phyloP scores from a whole-genome alignment of 352 stramenopile species.

The Globisporangium camurandrum region DNA sequence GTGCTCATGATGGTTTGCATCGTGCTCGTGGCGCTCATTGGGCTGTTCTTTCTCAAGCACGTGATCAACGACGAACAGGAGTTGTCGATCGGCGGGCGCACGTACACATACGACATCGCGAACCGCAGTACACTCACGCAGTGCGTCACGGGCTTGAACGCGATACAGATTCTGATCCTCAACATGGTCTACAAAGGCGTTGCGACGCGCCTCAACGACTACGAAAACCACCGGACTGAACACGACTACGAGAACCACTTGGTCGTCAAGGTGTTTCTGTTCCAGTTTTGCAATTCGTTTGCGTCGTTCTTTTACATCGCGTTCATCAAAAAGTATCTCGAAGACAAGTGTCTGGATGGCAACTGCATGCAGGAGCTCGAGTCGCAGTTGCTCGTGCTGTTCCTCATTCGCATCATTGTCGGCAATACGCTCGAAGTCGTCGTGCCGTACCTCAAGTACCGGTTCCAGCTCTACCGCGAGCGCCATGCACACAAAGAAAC shows the following conservation, averaged over 20 bases:
- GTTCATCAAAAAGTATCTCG: conserved; percentile 46
- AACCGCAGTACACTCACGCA: conserved; percentile 40
- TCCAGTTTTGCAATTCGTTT: conserved; percentile 97
- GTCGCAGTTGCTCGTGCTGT: conserved; percentile 88
- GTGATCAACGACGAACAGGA: conserved; percentile 47
- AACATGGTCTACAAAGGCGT: conserved; percentile 90
- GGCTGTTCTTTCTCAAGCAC: conserved; percentile 73
- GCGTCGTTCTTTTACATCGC: conserved; percentile 96
- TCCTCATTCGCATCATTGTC: conserved; percentile 90
- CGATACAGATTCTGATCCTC: conserved; percentile 90
- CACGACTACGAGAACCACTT: conserved; percentile 88
- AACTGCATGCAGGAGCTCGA: conserved; percentile 86
- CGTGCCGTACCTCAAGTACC: conserved; percentile 80
- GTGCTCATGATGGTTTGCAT: conserved; percentile 73
- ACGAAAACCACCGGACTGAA: conserved; percentile 90
- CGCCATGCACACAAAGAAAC: conserved; percentile 23
- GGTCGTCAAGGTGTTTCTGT: conserved; percentile 98
- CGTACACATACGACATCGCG: conserved; percentile 17
- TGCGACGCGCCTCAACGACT: conserved; percentile 91
- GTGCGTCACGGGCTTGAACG: conserved; percentile 55
- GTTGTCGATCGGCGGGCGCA: conserved; percentile 6
- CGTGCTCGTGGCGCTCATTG: conserved; percentile 55
- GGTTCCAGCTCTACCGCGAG: conserved; percentile 52
- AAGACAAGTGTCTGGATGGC: conserved; percentile 72
- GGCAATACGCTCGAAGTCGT: conserved; percentile 87